Percentiles rank a stretch among this genome's conserved stretches.
Conservation (phyloP, 1,139 yeast species). For the Starmera stellimalicola region DNA sequence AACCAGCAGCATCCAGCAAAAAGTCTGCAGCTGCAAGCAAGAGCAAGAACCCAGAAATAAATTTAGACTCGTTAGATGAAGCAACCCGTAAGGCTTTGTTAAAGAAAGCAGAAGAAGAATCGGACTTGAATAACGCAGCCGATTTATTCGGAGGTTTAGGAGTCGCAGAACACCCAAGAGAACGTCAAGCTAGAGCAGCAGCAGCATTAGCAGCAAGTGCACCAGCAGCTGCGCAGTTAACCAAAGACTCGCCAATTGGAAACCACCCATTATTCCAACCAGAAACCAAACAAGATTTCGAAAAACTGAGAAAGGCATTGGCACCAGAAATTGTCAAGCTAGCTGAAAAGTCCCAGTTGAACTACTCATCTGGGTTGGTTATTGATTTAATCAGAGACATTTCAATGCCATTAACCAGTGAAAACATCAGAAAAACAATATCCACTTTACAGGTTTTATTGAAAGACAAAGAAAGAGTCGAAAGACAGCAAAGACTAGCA, state of each 20-base stretch:
- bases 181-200: slow-evolving; percentile 42
- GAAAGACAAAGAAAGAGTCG: slow-evolving; percentile 83
- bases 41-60: slow-evolving; percentile 30
- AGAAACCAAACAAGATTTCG: slow-evolving; percentile 71
- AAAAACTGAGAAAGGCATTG: slow-evolving; percentile 72
- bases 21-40: slow-evolving; percentile 19
- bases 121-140: slow-evolving; percentile 89
- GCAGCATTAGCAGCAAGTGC: slow-evolving; percentile 29
- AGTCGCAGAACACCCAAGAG: slow-evolving; percentile 71
- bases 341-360: slow-evolving; percentile 51
- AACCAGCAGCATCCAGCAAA: slow-evolving; percentile 23
- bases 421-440: slow-evolving; percentile 75
- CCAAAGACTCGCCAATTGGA: slow-evolving; percentile 61
- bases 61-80: slow-evolving; percentile 57
- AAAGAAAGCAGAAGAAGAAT: slow-evolving; percentile 68
- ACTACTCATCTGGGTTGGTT: slow-evolving; percentile 69
- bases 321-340: slow-evolving; percentile 57
- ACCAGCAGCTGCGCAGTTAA: slow-evolving; percentile 28
- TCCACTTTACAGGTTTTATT: slow-evolving; percentile 75
- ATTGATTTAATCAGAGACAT: slow-evolving; percentile 82
- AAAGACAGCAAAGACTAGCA: slow-evolving; percentile 73
- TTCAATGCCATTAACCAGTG: slow-evolving; percentile 71
- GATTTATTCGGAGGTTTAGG: slow-evolving; percentile 82
- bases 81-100: slow-evolving; percentile 62
- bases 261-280: slow-evolving; percentile 76